Evolutionary conservation across 176 grass and related monocot genomes (phyloP).

Genomic region (Zea luxurians): DNA sequence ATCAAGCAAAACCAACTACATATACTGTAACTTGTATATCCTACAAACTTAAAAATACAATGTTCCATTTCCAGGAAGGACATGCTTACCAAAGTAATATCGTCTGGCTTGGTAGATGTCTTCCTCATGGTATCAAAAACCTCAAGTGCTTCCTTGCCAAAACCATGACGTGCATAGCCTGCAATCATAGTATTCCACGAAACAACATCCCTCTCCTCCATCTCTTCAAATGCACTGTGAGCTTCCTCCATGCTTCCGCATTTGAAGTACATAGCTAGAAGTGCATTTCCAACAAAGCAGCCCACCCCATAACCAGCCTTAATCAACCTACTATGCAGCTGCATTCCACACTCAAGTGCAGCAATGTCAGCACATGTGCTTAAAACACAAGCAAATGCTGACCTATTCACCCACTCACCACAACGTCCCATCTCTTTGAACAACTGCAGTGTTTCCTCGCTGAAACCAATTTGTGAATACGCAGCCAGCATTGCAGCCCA

Average conservation of each 20-base stretch:
- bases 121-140: constrained; percentile 67
- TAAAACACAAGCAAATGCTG: constrained; percentile 76
- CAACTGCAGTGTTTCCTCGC: constrained; percentile 67
- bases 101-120: constrained; percentile 68
- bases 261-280: constrained; percentile 94
- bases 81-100: constrained; percentile 78
- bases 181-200: constrained; percentile 97
- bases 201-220: constrained; percentile 75
- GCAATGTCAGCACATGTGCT: constrained; percentile 90
- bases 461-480: constrained; percentile 67
- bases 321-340: constrained; percentile 73
- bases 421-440: constrained; percentile 67
- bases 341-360: constrained; percentile 80
- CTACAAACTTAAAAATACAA: constrained; percentile 13
- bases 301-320: constrained; percentile 73
- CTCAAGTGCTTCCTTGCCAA: constrained; percentile 66
- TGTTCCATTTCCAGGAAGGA: background rate
- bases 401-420: constrained; percentile 71
- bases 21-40: background rate
- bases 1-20: constrained; percentile 21
- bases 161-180: constrained; percentile 80
- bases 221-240: constrained; percentile 69
- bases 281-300: constrained; percentile 87
- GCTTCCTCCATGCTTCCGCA: constrained; percentile 78
- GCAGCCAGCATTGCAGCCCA: constrained; percentile 92